Conservation (phyloP, 2,329 filamentous ascomycete species). For the Exserohilum rostratum region DNA sequence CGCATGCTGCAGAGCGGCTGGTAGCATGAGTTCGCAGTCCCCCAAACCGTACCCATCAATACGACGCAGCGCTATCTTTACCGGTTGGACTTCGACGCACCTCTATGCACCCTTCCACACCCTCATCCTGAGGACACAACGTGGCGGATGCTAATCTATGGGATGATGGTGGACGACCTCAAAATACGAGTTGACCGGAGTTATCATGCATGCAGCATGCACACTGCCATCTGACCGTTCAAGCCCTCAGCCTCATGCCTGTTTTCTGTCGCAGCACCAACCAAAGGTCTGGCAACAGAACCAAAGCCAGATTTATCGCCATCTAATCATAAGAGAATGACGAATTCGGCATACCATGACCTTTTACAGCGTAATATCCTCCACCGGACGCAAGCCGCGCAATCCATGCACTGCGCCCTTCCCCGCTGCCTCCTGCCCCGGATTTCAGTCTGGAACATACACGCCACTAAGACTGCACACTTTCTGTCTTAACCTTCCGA, state of each 20-base stretch:
- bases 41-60: conserved; percentile 18
- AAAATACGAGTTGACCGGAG: conserved; percentile 24
- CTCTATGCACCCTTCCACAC: conserved; percentile 13
- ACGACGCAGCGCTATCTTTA: conserved; percentile 4
- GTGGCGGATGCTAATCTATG: conserved; percentile 11
- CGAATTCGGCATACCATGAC: not conserved
- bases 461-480: not conserved
- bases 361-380: not conserved
- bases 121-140: conserved; percentile 4
- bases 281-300: not conserved
- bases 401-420: not conserved
- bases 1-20: conserved; percentile 9
- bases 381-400: not conserved
- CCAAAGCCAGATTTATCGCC: too few relatives aligned
- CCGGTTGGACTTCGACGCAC: conserved; percentile 7
- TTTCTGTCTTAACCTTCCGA: not conserved
- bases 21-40: conserved; percentile 20
- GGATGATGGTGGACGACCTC: conserved; percentile 3
- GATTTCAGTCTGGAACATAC: not conserved
- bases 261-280: conserved; percentile 4
- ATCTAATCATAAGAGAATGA: conserved; percentile 3
- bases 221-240: conserved; percentile 10
- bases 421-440: not conserved
- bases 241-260: conserved; percentile 19
- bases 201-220: conserved; percentile 13